Evolutionary conservation across 2,329 filamentous ascomycete genomes (phyloP), one percentile per base, ranked within the genome.

Genomic region (Hypomyces rosellus): DNA sequence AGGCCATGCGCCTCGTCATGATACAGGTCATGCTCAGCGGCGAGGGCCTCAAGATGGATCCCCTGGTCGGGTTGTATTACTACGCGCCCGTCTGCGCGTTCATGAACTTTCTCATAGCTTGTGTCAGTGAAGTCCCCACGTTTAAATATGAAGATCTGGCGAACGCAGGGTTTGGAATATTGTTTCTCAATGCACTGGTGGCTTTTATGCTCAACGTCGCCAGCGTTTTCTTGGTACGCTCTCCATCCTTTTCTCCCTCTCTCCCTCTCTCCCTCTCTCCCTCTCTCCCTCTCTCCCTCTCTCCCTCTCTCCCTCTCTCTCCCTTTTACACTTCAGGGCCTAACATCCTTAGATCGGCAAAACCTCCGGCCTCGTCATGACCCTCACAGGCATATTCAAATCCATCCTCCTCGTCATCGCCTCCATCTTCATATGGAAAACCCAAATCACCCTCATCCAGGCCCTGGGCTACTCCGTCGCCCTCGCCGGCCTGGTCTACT

Each of bases 41-140:
- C 34, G 78, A 86, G 46, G 87, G 89, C 41, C 67, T 87, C 72
- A 89, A 88, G 74, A 93, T 95, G 89, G 88, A 93, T 63, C 88
- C 89, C 34, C 78, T 95, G 34, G 88, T 93, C 54, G 89, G 87
- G 33, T 78, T 95, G 18, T 95, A 95, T 77, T 95, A 95, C 75
- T 95, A 89, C 64, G 89, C 89, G 1, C 89, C 89, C 5, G 84
- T 89, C 45, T 95, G 89, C 69, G 86, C 88, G 45, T 69, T 85
- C 60, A 89, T 90, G 83, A 95, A 95, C 71, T 74, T 85, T 50
- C 59, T 85, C 36, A 81, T 89, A 34, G 82, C 85, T 54, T 65
- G 88, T 51, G 73, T 86, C 58, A 74, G 81, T n/a, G 88, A 95
- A 69, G 66, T 86, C 2, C 80, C 80, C 34, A 73, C 65, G 36